Evolutionary conservation across 2,329 filamentous ascomycete species (phyloP).

Genomic region (Colletotrichum cordylinicola): DNA sequence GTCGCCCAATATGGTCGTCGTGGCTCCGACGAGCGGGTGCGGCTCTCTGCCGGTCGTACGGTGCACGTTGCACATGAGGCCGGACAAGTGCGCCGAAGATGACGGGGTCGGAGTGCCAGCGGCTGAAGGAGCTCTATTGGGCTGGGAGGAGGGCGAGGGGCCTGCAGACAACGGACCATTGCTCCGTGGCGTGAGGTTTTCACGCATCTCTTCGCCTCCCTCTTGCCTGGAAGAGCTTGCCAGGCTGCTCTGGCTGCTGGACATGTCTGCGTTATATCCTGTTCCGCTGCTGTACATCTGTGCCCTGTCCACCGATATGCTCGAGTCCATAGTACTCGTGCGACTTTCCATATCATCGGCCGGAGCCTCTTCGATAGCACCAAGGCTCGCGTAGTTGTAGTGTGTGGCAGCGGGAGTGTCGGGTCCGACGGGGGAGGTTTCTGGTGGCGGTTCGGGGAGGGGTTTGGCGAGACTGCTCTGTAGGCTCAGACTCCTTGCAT

Average conservation of each 20-base stretch:
- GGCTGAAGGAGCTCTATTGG: conserved; percentile 39
- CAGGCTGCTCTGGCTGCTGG: conserved; percentile 26
- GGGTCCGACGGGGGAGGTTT: conserved; percentile 22
- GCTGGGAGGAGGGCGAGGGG: conserved; percentile 58
- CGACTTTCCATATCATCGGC: conserved; percentile 46
- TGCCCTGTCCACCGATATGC: conserved; percentile 32
- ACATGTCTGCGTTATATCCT: conserved; percentile 42
- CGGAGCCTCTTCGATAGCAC: conserved; percentile 31
- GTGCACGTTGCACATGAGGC: conserved; percentile 74
- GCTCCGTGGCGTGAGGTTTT: conserved; percentile 57
- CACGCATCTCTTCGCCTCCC: conserved; percentile 46
- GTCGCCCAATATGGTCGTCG: conserved; percentile 92
- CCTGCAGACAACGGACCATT: conserved; percentile 61
- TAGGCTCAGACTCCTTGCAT: conserved; percentile 60
- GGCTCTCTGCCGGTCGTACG: conserved; percentile 92
- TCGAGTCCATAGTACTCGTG: conserved; percentile 56
- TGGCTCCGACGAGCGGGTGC: conserved; percentile 89
- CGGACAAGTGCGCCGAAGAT: conserved; percentile 65
- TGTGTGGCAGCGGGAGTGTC: conserved; percentile 37
- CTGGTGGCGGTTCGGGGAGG: conserved; percentile 55
- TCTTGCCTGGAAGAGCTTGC: conserved; percentile 38
- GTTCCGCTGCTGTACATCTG: conserved; percentile 42
- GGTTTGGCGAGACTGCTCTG: conserved; percentile 65
- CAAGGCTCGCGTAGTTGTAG: conserved; percentile 32
- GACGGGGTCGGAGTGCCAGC: conserved; percentile 52